Percentiles rank a stretch among this genome's conserved stretches.
phyloP scores from a whole-genome alignment of 163 green algal genomes.

The Volvox carteri region DNA sequence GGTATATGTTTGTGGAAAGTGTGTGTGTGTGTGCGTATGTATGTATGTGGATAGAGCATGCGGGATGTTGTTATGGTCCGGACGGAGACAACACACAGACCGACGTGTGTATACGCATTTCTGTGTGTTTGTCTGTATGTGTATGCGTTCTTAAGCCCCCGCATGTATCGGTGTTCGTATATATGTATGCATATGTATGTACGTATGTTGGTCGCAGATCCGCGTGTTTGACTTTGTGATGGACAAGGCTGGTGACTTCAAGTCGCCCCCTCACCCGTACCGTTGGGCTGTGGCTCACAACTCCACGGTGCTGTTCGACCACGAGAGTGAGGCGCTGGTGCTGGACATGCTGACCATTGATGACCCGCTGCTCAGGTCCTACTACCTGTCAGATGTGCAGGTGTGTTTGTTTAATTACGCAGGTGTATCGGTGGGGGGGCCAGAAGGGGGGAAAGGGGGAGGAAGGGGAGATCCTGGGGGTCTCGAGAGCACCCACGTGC shows the following conservation, averaged over 20 bases:
- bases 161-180: not conserved
- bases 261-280: slow-evolving; percentile 56
- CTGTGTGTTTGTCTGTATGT: no score
- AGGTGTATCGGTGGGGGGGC: no score
- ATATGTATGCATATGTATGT: not conserved
- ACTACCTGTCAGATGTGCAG: slow-evolving; percentile 64
- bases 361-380: slow-evolving; percentile 62
- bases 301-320: slow-evolving; percentile 67
- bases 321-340: slow-evolving; percentile 65
- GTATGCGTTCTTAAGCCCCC: no score
- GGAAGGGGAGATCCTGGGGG: not conserved
- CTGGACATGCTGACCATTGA: slow-evolving; percentile 68
- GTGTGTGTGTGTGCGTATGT: no score
- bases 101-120: no score
- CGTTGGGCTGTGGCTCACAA: slow-evolving; percentile 60
- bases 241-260: slow-evolving; percentile 60
- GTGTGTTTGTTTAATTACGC: no score
- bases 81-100: no score
- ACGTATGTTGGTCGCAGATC: slow-evolving; percentile 50
- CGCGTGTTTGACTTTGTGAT: slow-evolving; percentile 68
- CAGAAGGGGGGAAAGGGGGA: not conserved
- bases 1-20: no score
- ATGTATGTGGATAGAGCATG: no score
- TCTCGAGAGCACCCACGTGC: no score
- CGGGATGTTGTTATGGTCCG: no score